These are phyloP conservation scores for Furcasterigmium furcatum DNA, from an alignment of 2,329 filamentous ascomycete species.

Conservation along the genomic window DNA sequence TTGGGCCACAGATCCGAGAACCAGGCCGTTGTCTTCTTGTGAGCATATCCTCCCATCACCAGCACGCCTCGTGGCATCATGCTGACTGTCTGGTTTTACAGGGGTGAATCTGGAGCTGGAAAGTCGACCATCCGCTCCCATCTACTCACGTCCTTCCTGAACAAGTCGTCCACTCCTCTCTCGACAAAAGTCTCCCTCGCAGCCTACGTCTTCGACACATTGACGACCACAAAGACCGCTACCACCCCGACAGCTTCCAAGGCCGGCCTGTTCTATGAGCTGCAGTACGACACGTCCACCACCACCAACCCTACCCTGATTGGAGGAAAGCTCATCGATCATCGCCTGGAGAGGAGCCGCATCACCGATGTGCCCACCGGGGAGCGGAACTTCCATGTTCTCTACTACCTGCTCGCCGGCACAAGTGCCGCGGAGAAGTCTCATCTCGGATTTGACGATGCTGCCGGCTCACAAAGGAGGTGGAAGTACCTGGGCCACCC, in stretches of 20 bases:
- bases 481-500: slow-evolving; percentile 97
- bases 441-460: slow-evolving; percentile 66
- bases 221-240: slow-evolving; percentile 95
- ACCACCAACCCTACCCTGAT: slow-evolving; percentile 83
- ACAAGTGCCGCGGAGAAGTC: slow-evolving; percentile 87
- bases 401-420: slow-evolving; percentile 93
- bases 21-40: slow-evolving; percentile 91
- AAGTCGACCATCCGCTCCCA: slow-evolving; percentile 95
- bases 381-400: slow-evolving; percentile 91
- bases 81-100: slow-evolving; percentile 30
- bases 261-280: slow-evolving; percentile 89
- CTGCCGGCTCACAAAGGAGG: slow-evolving; percentile 61
- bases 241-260: slow-evolving; percentile 96
- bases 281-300: slow-evolving; percentile 92
- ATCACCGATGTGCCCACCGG: slow-evolving; percentile 91
- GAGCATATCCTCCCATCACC: slow-evolving; percentile 38
- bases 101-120: slow-evolving; percentile 91
- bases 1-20: slow-evolving; percentile 88
- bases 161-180: slow-evolving; percentile 87
- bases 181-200: slow-evolving; percentile 92
- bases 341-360: slow-evolving; percentile 86
- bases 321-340: slow-evolving; percentile 91
- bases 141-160: slow-evolving; percentile 78
- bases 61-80: neutral
- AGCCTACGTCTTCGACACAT: slow-evolving; percentile 90